Percentiles rank a stretch among this genome's conserved stretches.
Evolutionary conservation across 2,329 filamentous ascomycete genomes (phyloP).

Genomic region (Madurella mycetomatis): DNA sequence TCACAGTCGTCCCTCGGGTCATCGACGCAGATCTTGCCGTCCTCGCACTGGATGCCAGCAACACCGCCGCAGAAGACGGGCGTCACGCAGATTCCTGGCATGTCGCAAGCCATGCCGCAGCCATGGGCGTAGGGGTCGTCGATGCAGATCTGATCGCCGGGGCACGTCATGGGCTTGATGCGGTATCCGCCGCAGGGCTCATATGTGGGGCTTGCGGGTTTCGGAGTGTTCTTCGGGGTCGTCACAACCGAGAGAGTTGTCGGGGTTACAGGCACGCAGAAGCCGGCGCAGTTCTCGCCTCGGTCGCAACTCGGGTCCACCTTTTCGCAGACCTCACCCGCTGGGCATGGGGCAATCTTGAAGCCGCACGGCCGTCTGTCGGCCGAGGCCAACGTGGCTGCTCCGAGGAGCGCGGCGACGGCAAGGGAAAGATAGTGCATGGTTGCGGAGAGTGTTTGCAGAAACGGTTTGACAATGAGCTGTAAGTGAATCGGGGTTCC

Average conservation of each 20-base stretch:
- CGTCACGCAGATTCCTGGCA: conserved; percentile 27
- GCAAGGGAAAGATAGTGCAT: conserved; percentile 13
- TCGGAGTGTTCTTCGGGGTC: no score
- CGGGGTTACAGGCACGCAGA: conserved; percentile 13
- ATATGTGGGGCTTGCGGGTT: conserved; percentile 17
- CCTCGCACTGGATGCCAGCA: conserved; percentile 32
- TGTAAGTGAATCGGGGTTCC: background rate
- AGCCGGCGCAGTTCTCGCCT: conserved; percentile 23
- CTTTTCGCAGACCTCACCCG: conserved; percentile 15
- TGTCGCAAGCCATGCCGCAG: conserved; percentile 32
- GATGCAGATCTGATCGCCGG: conserved; percentile 23
- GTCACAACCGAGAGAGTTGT: no score
- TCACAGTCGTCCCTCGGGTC: conserved; percentile 41
- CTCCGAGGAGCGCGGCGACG: conserved; percentile 11
- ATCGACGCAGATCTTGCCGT: conserved; percentile 37
- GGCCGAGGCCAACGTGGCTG: background rate
- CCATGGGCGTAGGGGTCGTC: conserved; percentile 33
- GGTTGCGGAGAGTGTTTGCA: no score
- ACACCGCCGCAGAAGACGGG: conserved; percentile 37
- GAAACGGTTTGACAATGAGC: no score
- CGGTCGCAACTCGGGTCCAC: conserved; percentile 17
- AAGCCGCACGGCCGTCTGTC: conserved; percentile 21
- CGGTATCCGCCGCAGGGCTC: conserved; percentile 27
- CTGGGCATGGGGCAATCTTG: conserved; percentile 23
- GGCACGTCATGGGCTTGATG: conserved; percentile 17